Conservation (phyloP, 306 rosid species). For the Cicer cuneatum region DNA sequence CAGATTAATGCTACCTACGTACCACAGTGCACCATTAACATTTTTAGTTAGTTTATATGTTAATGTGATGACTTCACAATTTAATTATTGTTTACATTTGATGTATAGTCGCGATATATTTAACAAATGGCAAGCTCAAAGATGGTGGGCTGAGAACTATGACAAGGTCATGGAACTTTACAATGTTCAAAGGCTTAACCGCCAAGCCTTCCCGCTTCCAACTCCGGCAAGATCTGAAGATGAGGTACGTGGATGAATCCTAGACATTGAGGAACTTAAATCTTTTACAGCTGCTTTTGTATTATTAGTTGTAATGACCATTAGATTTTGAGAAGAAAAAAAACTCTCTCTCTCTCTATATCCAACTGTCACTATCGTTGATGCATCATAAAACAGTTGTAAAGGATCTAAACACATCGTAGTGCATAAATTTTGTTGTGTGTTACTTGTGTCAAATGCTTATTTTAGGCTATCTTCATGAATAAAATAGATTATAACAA, state of each 20-base stretch:
- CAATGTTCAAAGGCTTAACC: constrained; percentile 62
- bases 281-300: too few species aligned
- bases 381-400: too few species aligned
- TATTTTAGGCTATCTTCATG: background rate
- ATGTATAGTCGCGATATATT: constrained; percentile 58
- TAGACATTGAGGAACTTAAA: constrained; percentile 1
- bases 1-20: constrained; percentile 1
- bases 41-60: background rate
- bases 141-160: constrained; percentile 70
- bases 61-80: constrained; percentile 8
- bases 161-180: constrained; percentile 69
- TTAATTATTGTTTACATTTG: constrained; percentile 30
- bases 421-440: background rate
- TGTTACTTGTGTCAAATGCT: constrained; percentile 16
- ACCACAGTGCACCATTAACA: constrained; percentile 9
- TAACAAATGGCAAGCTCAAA: constrained; percentile 73
- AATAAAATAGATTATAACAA: background rate
- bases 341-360: too few species aligned
- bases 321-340: too few species aligned
- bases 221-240: constrained; percentile 69
- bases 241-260: constrained; percentile 48
- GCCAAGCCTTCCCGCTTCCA: constrained; percentile 64
- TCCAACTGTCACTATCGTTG: too few species aligned
- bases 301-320: too few species aligned
- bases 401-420: too few species aligned